Percentiles rank a stretch among this genome's conserved stretches.
Conservation (phyloP, 495 filamentous ascomycete genomes). For the Penicillium arizonense region DNA sequence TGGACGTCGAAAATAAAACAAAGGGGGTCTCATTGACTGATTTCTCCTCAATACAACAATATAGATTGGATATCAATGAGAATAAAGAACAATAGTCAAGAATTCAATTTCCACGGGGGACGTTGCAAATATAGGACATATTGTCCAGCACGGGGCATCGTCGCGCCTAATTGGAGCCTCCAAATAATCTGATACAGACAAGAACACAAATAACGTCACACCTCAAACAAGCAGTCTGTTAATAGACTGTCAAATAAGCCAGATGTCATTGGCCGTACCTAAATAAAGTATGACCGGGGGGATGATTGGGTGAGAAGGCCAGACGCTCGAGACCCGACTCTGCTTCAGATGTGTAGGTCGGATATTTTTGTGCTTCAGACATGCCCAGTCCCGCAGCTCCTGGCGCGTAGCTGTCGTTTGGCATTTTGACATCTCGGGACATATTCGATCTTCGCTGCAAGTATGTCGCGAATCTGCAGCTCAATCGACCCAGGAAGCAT, state of each 20-base stretch:
- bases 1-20: slow-evolving; percentile 7
- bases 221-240: slow-evolving; percentile 14
- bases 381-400: slow-evolving; percentile 7
- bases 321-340: slow-evolving; percentile 4
- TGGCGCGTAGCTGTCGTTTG: slow-evolving; percentile 19
- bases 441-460: slow-evolving; percentile 4
- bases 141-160: not conserved
- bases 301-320: slow-evolving; percentile 19
- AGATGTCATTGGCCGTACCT: not conserved
- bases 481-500: slow-evolving; percentile 4
- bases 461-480: slow-evolving; percentile 16
- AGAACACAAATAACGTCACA: not conserved
- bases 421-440: not conserved
- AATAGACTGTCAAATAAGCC: not conserved
- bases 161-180: slow-evolving; percentile 15
- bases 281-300: not conserved
- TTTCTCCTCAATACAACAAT: slow-evolving; percentile 3
- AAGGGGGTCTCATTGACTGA: slow-evolving; percentile 7
- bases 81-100: not conserved
- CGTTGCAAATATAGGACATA: slow-evolving; percentile 20
- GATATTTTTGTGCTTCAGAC: slow-evolving; percentile 20
- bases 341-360: slow-evolving; percentile 6
- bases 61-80: not conserved
- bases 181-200: slow-evolving; percentile 1
- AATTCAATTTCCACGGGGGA: not conserved